phyloP scores from a whole-genome alignment of 2,329 filamentous ascomycete species.

The Parafenestella ontariensis region DNA sequence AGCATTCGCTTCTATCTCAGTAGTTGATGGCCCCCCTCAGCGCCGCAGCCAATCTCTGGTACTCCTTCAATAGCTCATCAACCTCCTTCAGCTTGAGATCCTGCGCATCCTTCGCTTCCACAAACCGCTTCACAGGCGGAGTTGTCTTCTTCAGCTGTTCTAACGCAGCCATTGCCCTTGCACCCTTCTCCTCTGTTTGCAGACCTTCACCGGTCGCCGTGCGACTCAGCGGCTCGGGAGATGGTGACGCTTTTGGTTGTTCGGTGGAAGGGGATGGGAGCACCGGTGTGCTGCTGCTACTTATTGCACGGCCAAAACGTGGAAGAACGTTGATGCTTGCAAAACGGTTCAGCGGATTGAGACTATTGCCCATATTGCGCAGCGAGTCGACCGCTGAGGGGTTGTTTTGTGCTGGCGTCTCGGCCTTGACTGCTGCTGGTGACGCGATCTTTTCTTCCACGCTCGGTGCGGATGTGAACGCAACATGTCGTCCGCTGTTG shows the following conservation, averaged over 20 bases:
- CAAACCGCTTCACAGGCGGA: slow-evolving; percentile 56
- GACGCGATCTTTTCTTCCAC: slow-evolving; percentile 33
- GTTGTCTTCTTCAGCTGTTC: slow-evolving; percentile 54
- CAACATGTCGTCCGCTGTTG: slow-evolving; percentile 65
- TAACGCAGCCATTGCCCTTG: slow-evolving; percentile 53
- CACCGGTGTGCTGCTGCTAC: slow-evolving; percentile 48
- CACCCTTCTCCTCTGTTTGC: slow-evolving; percentile 40
- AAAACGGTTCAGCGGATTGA: slow-evolving; percentile 84
- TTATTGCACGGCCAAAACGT: slow-evolving; percentile 71
- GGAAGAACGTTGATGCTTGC: slow-evolving; percentile 76
- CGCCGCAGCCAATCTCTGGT: slow-evolving; percentile 53
- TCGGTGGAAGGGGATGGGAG: slow-evolving; percentile 49
- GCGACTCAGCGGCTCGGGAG: slow-evolving; percentile 21
- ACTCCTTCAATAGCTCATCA: slow-evolving; percentile 55
- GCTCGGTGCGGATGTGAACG: slow-evolving; percentile 49
- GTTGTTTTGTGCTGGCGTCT: slow-evolving; percentile 29
- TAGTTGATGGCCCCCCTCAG: slow-evolving; percentile 53
- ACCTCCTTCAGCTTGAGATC: slow-evolving; percentile 58
- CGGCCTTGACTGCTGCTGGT: slow-evolving; percentile 31
- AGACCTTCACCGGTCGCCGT: slow-evolving; percentile 29
- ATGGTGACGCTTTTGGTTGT: slow-evolving; percentile 36
- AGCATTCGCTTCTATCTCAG: slow-evolving; percentile 15
- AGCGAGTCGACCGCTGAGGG: slow-evolving; percentile 80
- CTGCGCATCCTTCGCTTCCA: slow-evolving; percentile 55
- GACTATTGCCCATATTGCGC: slow-evolving; percentile 77